Conservation (phyloP, 768 basidiomycete species). For the Lyophyllum decastes region DNA sequence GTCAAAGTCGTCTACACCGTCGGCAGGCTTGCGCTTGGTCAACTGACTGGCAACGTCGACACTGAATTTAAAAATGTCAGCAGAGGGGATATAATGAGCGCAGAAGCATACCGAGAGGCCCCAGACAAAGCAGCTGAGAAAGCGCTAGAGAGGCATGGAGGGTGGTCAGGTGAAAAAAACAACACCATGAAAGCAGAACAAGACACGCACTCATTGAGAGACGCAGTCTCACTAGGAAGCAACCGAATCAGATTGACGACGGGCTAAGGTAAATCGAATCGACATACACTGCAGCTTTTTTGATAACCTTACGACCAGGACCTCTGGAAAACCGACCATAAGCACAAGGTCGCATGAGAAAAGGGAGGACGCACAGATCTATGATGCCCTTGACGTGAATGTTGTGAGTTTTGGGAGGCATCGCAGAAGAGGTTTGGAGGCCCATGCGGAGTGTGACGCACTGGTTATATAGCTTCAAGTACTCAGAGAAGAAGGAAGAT, state of each 20-base stretch:
- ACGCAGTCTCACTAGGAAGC: not conserved
- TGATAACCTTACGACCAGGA: not conserved
- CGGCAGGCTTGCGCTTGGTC: not conserved
- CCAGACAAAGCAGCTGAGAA: not conserved
- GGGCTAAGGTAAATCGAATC: not conserved
- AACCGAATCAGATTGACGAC: no score
- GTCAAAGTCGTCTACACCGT: not conserved
- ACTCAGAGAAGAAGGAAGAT: no score
- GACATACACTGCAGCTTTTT: not conserved
- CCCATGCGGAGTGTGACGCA: no score
- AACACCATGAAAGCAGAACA: no score
- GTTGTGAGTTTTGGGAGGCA: not conserved
- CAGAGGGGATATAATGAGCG: no score
- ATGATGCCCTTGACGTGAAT: not conserved
- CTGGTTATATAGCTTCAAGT: no score
- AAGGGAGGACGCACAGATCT: not conserved
- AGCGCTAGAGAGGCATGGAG: not conserved
- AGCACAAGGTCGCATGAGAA: not conserved
- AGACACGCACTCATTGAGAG: not conserved
- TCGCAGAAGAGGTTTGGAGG: not conserved
- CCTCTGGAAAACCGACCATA: not conserved
- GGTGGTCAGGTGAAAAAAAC: no score
- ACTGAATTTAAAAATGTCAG: not conserved
- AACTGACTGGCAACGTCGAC: not conserved
- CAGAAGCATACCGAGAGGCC: no score